phyloP scores from a whole-genome alignment of 257 asterid species.

The Ilex asprella region DNA sequence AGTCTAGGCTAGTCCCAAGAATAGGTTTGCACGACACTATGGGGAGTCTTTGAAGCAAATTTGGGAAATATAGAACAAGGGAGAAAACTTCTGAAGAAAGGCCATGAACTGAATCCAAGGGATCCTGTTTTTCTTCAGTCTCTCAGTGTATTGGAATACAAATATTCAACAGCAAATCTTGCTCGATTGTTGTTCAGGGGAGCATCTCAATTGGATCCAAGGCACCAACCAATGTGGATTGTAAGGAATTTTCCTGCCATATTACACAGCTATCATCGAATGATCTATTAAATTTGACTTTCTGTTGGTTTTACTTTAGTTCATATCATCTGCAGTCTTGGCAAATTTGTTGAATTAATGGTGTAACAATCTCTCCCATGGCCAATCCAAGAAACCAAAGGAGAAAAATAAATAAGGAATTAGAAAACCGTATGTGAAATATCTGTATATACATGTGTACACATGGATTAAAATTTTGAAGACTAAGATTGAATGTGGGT shows the following conservation, averaged over 20 bases:
- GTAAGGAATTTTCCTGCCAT: constrained; percentile 31
- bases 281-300: neutral
- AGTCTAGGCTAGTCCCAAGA: constrained; percentile 94
- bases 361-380: too few species aligned
- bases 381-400: too few species aligned
- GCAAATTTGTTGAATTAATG: too few species aligned
- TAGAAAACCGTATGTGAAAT: too few species aligned
- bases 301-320: neutral
- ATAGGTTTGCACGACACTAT: constrained; percentile 94
- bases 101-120: constrained; percentile 82
- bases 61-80: constrained; percentile 63
- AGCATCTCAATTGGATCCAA: constrained; percentile 80
- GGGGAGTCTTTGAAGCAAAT: constrained; percentile 93
- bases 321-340: too few species aligned
- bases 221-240: constrained; percentile 95
- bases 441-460: too few species aligned
- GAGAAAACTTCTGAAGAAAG: constrained; percentile 78
- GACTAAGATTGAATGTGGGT: too few species aligned
- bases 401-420: too few species aligned
- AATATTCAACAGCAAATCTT: constrained; percentile 60
- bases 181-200: constrained; percentile 67
- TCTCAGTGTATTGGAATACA: constrained; percentile 73
- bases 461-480: too few species aligned
- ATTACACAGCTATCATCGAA: neutral
- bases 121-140: constrained; percentile 97